A percentile compares a stretch with the other conserved stretches of the same genome.
phyloP scores from a whole-genome alignment of 176 grass and related monocot genomes.

The Lolium perenne region DNA sequence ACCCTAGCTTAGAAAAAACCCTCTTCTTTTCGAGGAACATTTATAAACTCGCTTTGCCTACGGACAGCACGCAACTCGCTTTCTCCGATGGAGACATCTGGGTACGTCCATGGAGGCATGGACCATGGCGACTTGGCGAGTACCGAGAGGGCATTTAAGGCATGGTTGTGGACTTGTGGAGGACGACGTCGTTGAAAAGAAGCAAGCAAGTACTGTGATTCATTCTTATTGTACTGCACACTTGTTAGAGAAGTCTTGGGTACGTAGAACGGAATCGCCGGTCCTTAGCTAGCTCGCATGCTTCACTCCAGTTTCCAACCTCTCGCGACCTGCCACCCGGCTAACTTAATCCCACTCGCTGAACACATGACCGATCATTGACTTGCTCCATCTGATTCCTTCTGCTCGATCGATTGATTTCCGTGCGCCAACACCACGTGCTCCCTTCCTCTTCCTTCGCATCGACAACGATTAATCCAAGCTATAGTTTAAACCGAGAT shows the following conservation, averaged over 20 bases:
- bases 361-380: background rate
- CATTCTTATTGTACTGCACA: background rate
- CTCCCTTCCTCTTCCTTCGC: background rate
- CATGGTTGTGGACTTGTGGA: background rate
- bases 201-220: background rate
- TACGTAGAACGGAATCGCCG: background rate
- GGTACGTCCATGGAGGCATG: no score
- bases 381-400: background rate
- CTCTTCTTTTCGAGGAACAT: no score
- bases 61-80: no score
- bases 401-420: background rate
- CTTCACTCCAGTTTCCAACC: background rate
- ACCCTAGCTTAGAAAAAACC: no score
- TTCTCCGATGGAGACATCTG: no score
- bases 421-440: background rate
- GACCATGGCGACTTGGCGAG: background rate
- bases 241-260: background rate
- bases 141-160: background rate
- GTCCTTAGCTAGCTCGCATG: background rate
- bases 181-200: background rate
- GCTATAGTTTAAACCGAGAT: background rate
- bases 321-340: background rate
- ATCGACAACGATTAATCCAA: background rate
- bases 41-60: no score
- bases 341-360: constrained; percentile 18